phyloP scores from a whole-genome alignment of 306 rosid genomes.

The Lupinus albus region DNA sequence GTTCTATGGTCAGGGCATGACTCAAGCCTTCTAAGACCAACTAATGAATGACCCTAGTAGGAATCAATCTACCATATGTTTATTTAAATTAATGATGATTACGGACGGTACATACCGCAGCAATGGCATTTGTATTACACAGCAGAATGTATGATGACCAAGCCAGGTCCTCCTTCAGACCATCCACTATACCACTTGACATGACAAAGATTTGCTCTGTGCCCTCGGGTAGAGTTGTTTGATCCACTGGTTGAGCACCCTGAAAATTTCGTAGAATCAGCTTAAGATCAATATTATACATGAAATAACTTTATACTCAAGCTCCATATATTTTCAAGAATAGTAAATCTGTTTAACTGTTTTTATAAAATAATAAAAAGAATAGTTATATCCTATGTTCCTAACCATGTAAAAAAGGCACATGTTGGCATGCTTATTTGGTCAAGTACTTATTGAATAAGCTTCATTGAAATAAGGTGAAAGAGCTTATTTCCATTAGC shows the following conservation, averaged over 20 bases:
- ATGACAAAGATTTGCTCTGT: slow-evolving; percentile 75
- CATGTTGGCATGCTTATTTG: too few relatives aligned
- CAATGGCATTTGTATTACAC: slow-evolving; percentile 72
- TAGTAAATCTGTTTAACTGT: background rate
- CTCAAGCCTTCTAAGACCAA: too few relatives aligned
- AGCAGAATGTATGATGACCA: slow-evolving; percentile 84
- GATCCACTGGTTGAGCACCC: slow-evolving; percentile 77
- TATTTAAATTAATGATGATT: background rate
- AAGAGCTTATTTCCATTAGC: too few relatives aligned
- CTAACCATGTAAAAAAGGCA: background rate
- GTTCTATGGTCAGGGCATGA: background rate
- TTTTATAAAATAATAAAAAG: background rate
- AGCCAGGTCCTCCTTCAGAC: slow-evolving; percentile 79
- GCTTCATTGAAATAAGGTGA: too few relatives aligned
- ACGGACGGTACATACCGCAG: slow-evolving; percentile 55
- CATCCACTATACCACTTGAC: slow-evolving; percentile 55
- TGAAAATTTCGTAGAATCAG: slow-evolving; percentile 39
- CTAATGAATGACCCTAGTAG: too few relatives aligned
- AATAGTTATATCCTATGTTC: background rate
- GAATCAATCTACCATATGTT: background rate
- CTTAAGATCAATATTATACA: background rate
- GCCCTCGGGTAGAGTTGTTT: slow-evolving; percentile 65
- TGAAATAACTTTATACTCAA: slow-evolving; percentile 10
- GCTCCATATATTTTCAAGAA: background rate
- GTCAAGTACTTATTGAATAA: too few relatives aligned